Conservation (phyloP, 139 green algal genomes). For the Closterium sp. region DNA sequence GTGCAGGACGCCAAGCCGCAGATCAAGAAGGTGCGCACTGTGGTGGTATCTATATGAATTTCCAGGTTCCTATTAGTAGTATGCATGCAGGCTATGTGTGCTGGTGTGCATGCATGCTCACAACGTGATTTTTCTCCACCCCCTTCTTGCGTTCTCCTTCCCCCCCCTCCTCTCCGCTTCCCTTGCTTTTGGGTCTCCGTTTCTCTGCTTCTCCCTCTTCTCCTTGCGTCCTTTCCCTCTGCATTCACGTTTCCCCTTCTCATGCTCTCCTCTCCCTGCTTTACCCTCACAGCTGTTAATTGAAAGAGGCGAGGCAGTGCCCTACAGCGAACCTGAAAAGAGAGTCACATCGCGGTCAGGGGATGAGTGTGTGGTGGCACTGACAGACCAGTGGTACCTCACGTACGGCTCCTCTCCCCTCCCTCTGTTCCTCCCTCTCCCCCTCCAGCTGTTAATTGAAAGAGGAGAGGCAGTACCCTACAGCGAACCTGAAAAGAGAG, state of each 20-base stretch:
- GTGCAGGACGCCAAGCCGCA: slow-evolving; percentile 85
- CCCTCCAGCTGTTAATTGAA: slow-evolving; percentile 70
- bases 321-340: slow-evolving; percentile 80
- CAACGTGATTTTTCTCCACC: too few species aligned
- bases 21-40: slow-evolving; percentile 66
- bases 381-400: slow-evolving; percentile 92
- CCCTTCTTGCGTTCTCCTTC: too few species aligned
- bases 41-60: too few species aligned
- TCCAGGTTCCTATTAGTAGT: too few species aligned
- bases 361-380: slow-evolving; percentile 95
- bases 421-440: too few species aligned
- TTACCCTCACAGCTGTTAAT: slow-evolving; percentile 67
- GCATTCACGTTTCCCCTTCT: neutral
- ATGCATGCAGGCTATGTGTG: too few species aligned
- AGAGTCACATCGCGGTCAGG: slow-evolving; percentile 83
- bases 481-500: slow-evolving; percentile 71
- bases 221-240: neutral
- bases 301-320: slow-evolving; percentile 67
- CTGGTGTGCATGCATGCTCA: too few species aligned
- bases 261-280: neutral
- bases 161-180: too few species aligned
- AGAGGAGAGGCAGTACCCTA: slow-evolving; percentile 79
- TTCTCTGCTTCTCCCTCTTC: neutral
- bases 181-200: too few species aligned
- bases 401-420: neutral